A percentile compares a stretch with the other conserved stretches of the same genome.
These are phyloP conservation scores for Bisporella sp. DNA, from an alignment of 2,329 filamentous ascomycete genomes.

Conservation along the genomic window DNA sequence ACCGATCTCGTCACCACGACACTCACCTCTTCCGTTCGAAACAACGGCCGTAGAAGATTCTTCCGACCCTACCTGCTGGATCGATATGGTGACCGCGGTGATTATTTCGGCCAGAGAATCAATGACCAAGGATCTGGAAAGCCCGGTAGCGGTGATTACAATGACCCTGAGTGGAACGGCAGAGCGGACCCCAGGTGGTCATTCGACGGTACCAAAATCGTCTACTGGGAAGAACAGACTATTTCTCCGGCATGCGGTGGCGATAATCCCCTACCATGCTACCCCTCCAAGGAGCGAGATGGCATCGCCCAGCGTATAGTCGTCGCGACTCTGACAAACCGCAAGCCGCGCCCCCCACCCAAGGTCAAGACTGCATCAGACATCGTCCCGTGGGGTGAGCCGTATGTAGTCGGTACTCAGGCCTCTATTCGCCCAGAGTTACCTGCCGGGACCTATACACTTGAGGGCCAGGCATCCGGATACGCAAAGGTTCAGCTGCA, in stretches of 20 bases:
- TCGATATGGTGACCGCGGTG: conserved; percentile 35
- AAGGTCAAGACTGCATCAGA: conserved; percentile 24
- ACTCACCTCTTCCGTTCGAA: conserved; percentile 31
- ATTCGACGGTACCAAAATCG: conserved; percentile 34
- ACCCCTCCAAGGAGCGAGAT: conserved; percentile 31
- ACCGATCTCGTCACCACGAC: neutral
- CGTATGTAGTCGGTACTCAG: conserved; percentile 20
- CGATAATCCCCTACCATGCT: conserved; percentile 35
- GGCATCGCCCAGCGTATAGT: conserved; percentile 34
- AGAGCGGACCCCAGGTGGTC: conserved; percentile 37
- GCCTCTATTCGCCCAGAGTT: neutral
- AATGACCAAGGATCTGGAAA: conserved; percentile 31
- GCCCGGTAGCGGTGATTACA: conserved; percentile 26
- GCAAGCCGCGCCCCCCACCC: conserved; percentile 20
- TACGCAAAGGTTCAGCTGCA: conserved; percentile 2
- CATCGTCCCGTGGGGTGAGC: conserved; percentile 29
- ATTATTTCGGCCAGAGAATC: conserved; percentile 37
- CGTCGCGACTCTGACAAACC: conserved; percentile 32
- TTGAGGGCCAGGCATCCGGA: conserved; percentile 4
- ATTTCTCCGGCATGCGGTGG: conserved; percentile 36
- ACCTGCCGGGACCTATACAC: conserved; percentile 2
- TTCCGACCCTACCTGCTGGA: conserved; percentile 40
- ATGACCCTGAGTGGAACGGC: conserved; percentile 42
- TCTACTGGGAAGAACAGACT: conserved; percentile 35
- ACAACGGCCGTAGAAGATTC: conserved; percentile 38